phyloP scores from a whole-genome alignment of 108 stramenopile species.

The Bacterosira constricta region DNA sequence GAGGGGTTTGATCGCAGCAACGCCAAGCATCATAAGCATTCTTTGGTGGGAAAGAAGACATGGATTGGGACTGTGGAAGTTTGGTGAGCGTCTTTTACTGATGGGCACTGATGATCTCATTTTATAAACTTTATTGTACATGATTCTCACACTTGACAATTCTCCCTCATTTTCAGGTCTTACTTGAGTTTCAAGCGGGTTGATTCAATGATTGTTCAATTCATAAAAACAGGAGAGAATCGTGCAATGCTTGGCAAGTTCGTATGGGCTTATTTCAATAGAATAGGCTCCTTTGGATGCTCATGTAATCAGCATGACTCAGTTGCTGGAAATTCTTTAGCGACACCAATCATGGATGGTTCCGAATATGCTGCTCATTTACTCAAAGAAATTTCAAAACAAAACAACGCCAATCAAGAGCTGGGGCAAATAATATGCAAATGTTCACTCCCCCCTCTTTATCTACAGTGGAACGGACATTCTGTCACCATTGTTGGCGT shows the following conservation, averaged over 20 bases:
- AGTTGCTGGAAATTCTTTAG: not conserved
- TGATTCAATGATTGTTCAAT: constrained; percentile 81
- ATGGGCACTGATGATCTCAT: too few species aligned
- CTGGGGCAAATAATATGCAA: not conserved
- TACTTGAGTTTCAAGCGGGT: constrained; percentile 61
- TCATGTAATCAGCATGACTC: constrained; percentile 4
- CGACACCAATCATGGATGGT: constrained; percentile 1
- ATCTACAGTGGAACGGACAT: constrained; percentile 89
- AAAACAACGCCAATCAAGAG: not conserved
- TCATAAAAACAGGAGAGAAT: constrained; percentile 57
- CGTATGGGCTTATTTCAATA: constrained; percentile 64
- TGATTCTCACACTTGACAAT: too few species aligned
- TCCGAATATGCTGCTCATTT: constrained; percentile 26
- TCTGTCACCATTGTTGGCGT: constrained; percentile 81
- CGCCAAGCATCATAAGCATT: constrained; percentile 61
- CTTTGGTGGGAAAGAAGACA: constrained; percentile 42
- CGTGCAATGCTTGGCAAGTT: constrained; percentile 55
- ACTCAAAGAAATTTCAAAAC: constrained; percentile 10
- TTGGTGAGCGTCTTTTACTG: too few species aligned
- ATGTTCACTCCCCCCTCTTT: constrained; percentile 57
- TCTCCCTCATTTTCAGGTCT: too few species aligned
- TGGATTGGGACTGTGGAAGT: constrained; percentile 86
- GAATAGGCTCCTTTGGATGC: constrained; percentile 13
- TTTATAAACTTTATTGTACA: too few species aligned
- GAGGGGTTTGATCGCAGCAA: constrained; percentile 71